Evolutionary conservation across 495 filamentous ascomycete genomes (phyloP).

Genomic region (Daldinia bambusicola): DNA sequence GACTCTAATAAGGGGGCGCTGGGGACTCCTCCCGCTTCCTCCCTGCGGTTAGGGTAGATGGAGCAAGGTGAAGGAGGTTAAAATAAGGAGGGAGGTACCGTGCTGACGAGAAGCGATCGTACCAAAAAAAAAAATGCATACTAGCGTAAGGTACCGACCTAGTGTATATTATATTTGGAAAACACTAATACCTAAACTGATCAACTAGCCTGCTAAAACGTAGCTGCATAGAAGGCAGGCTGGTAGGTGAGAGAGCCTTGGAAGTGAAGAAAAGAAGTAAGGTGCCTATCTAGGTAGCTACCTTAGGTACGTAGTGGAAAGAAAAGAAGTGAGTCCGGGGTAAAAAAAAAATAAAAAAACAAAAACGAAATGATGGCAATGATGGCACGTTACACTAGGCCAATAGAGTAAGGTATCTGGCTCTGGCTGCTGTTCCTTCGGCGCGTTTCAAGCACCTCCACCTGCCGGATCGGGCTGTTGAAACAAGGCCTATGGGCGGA

Average conservation of each 20-base stretch:
- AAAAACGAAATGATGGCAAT: slow-evolving; percentile 29
- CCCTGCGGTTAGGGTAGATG: neutral
- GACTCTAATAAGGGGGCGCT: slow-evolving; percentile 8
- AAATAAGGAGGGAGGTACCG: neutral
- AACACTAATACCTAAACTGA: too few relatives aligned
- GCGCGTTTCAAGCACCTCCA: slow-evolving; percentile 41
- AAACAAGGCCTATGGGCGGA: slow-evolving; percentile 18
- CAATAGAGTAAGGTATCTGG: slow-evolving; percentile 26
- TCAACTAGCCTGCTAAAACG: too few relatives aligned
- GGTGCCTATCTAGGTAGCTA: too few relatives aligned
- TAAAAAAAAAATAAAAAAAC: slow-evolving; percentile 2
- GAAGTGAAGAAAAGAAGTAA: too few relatives aligned
- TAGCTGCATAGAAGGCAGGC: too few relatives aligned
- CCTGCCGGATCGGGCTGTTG: slow-evolving; percentile 38
- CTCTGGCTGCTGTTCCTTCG: slow-evolving; percentile 23
- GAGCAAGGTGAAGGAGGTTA: slow-evolving; percentile 1
- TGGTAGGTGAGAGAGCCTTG: too few relatives aligned
- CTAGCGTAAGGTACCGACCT: too few relatives aligned
- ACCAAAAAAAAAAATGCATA: neutral
- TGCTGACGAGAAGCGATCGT: slow-evolving; percentile 1
- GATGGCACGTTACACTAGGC: slow-evolving; percentile 45
- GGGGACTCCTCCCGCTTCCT: slow-evolving; percentile 6
- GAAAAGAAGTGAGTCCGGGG: slow-evolving; percentile 33
- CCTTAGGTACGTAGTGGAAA: neutral
- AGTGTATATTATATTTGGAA: too few relatives aligned